Evolutionary conservation across 495 filamentous ascomycete species (phyloP), one percentile per base, ranked within the genome.

Genomic region (Pseudomonodictys pantanalensis): DNA sequence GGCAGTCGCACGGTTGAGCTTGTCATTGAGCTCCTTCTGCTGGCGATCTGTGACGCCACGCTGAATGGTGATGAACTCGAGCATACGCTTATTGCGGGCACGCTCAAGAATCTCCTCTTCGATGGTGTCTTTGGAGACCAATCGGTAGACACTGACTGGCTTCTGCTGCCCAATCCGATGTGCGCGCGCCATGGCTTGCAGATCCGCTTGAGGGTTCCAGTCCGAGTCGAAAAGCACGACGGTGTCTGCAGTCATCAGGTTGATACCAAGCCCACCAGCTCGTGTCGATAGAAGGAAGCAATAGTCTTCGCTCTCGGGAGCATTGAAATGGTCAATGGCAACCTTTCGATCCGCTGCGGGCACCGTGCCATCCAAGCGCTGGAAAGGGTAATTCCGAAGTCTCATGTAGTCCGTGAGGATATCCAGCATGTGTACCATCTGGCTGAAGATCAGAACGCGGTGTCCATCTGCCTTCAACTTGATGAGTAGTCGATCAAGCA

Each of bases 401-500:
- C 89, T 84, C 59, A 97, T 80, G 71, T 99, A 99, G 62, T 97
- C 91, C 39, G 88, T 87, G 0, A 99, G 78, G 52, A 99, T 91
- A 65, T 99, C 91, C 3, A 99, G 83, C 85, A 99, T 97, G 71
- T 91, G 93, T 30, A 99, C 93, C 95, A 99, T 97, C 72, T 97
- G 95, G 63, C 93, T 96, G 76, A 99, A 99, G 45, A 99, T 97
- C 64, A 99, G 71, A 28, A 99, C 95, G 15, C 93, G 89, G 70
- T 99, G 93, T 48, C 88, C 88, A 64, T 99, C 92, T 53, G 83
- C 83, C 72, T 86, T 95, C 44, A 97, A 75, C 74, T 97, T 99
- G 5, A 86, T 84, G 25, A 99, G 81, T 25, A 99, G 83, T 67
- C 89, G 90, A 60, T 99, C 92, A 11, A 99, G 83, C 45, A 99